Evolutionary conservation across 176 grass and related monocot genomes (phyloP).

Genomic region (Carex kokanica): DNA sequence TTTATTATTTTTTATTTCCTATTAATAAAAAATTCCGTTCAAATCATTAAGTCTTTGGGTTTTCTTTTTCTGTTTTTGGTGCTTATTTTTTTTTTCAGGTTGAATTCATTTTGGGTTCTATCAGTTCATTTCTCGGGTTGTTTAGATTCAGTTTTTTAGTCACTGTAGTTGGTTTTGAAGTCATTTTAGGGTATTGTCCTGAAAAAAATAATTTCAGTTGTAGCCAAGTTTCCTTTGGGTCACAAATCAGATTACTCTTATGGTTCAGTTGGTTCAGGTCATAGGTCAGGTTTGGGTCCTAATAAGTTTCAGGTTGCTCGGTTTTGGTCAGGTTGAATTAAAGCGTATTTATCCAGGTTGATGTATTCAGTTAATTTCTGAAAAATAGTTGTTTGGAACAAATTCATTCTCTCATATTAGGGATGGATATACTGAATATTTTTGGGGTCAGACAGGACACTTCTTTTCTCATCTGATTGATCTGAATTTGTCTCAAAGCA

Average conservation of each 20-base stretch:
- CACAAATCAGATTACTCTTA: not conserved
- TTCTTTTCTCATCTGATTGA: not conserved
- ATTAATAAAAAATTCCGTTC: no score
- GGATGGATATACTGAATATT: not conserved
- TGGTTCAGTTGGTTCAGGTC: not conserved
- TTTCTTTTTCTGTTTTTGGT: not conserved
- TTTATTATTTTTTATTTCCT: no score
- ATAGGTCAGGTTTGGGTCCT: not conserved
- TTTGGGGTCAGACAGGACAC: slow-evolving; percentile 22
- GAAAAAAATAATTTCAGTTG: not conserved
- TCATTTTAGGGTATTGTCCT: not conserved
- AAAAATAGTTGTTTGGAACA: not conserved
- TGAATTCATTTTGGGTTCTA: not conserved
- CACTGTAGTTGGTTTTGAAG: not conserved
- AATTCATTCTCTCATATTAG: slow-evolving; percentile 9
- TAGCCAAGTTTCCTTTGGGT: not conserved
- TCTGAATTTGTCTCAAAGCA: not conserved
- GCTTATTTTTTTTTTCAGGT: not conserved
- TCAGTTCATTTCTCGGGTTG: not conserved
- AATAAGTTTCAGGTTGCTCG: not conserved
- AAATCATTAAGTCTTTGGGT: not conserved
- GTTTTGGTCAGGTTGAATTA: not conserved
- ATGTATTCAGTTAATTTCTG: not conserved
- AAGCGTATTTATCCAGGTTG: not conserved
- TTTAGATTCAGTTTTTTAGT: not conserved